Evolutionary conservation across 495 filamentous ascomycete species (phyloP), one percentile per base, ranked within the genome.

Genomic region (Aspergillus heteromorphus): DNA sequence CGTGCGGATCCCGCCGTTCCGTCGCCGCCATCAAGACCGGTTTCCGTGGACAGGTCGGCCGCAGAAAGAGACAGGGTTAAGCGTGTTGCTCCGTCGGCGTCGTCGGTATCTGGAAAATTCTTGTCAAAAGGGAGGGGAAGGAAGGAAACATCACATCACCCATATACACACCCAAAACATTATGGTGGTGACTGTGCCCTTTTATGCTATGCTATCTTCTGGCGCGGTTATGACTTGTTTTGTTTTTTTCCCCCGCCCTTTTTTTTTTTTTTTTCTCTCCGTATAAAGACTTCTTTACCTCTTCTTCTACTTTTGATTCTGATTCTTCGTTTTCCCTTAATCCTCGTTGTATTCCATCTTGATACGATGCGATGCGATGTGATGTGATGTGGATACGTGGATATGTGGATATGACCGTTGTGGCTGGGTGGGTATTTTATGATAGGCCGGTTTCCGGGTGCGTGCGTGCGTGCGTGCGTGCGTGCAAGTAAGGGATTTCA

Each of bases 21-120:
- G 93, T 98, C 71, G 87, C 89, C 55, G 90, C 93, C 49, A 97
- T 98, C 87, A 98, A 97, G 86, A 96, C 90, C 40, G 93, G 93
- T 89, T 98, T 97, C 89, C 90, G 89, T 65, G 90, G 90, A 70
- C 91, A 95, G 75, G 88, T 98, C 72, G 92, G 92, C 66, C 96
- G 96, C 87, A 84, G 93, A 77, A 90, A 84, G 78, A 83, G 73
- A 58, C 66, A 69, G 63, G 72, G 67, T 65, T 75, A 75, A 71
- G 58, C 18, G 40, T n/a, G n/a, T 43, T 40, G 57, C 49, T 21
- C 52, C 51, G 49, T 3, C 16, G 8, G 3, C 6, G 40, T n/a
- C n/a, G n/a, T n/a, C 11, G 43, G 43, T 54, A 52, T 60, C 50
- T 55, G 58, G 55, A 60, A 53, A 56, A 62, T 49, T 54, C 61